Conservation (phyloP, 257 asterid species). For the Solanum etuberosum region DNA sequence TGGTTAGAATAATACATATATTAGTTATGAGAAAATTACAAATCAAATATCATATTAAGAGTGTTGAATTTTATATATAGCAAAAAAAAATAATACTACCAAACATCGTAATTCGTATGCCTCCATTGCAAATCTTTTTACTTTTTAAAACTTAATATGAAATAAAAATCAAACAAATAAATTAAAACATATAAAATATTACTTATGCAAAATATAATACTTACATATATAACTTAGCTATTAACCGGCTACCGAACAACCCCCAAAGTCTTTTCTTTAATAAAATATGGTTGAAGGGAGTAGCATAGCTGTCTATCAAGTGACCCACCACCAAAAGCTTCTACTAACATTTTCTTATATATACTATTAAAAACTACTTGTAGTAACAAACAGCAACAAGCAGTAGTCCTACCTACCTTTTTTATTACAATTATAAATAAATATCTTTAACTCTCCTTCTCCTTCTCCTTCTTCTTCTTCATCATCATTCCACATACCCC, state of each 20-base stretch:
- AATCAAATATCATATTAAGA: not conserved
- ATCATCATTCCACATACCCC: not conserved
- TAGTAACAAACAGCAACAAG: not conserved
- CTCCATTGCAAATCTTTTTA: not conserved
- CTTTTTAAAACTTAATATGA: not conserved
- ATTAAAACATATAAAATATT: not conserved
- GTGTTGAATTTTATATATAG: not conserved
- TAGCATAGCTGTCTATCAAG: not conserved
- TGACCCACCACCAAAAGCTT: conserved; percentile 54
- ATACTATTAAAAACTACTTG: not conserved
- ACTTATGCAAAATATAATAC: not conserved
- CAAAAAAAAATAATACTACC: not conserved
- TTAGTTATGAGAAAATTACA: not conserved
- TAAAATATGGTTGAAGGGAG: not conserved
- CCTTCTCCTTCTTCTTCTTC: not conserved
- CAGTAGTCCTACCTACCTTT: not conserved
- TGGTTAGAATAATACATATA: not conserved
- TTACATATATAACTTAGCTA: not conserved
- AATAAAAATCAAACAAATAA: too few relatives aligned
- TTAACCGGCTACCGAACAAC: not conserved
- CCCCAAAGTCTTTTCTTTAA: not conserved
- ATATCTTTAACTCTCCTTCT: conserved; percentile 1
- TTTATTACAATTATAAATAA: not conserved
- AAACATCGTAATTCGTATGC: not conserved
- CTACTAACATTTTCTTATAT: not conserved